Evolutionary conservation across 768 basidiomycete species (phyloP), one percentile per base, ranked within the genome.

Genomic region (Punctularia strigosozonata): DNA sequence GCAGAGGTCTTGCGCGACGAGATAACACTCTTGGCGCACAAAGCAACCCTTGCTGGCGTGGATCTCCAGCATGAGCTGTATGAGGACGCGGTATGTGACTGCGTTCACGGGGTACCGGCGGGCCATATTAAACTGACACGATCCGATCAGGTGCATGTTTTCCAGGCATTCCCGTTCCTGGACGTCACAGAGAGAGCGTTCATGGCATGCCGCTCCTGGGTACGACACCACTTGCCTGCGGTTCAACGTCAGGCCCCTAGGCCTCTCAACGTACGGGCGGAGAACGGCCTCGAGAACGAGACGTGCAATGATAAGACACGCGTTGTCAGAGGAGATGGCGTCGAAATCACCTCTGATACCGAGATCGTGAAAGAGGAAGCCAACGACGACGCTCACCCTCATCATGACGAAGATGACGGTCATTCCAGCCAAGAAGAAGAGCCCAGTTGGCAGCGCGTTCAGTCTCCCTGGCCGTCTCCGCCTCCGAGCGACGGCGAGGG

Each of bases 1-100:
- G 82, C 88, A 1, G 94, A 99, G 54, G 89, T 95, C 0, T 66
- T 99, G n/a, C 68, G 90, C 20, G 94, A 99, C 50, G 94, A 98
- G 55, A 81, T 88, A 18, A 81, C 82, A 13, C 69, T 99, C 6
- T 57, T 98, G 20, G 90, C 92, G 1, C 87, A 94, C 60, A 99
- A 99, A 56, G 95, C 95, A 8, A 75, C 79, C 4, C 56, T 85
- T 20, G 77, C 84, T 0, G 92, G 91, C 2, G 88, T 94, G 25
- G 65, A 81, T 39, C 86, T 95, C 22, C 73, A 72, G 44, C 85
- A 92, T 49, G 91, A 97, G 54, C 58, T 87, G 26, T 95, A 86
- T 50, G 82, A 92, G 50, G 94, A 99, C 59, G 83, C 80, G 37
- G 89, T 92, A 50, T 50, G 80, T 65, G 7, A 15, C 18, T 4